Evolutionary conservation across 441 rosid species (phyloP).

Genomic region (Manihot esculenta): DNA sequence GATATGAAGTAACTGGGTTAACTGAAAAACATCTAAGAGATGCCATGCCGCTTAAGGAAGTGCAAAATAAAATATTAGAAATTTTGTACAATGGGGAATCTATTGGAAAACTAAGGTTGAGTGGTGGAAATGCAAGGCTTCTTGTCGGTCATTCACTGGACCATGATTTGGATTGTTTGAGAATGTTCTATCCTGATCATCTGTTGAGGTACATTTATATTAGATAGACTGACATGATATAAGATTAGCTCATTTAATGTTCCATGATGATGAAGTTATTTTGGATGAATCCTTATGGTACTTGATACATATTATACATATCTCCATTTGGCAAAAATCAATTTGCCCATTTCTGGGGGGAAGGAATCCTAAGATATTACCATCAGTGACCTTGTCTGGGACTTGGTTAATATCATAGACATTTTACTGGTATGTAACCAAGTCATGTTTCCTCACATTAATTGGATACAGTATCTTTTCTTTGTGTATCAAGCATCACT

Average conservation of each 20-base stretch:
- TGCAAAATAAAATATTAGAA: slow-evolving; percentile 37
- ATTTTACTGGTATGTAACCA: neutral
- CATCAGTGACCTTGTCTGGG: neutral
- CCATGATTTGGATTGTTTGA: slow-evolving; percentile 62
- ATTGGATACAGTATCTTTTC: neutral
- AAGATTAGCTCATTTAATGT: neutral
- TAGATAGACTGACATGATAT: neutral
- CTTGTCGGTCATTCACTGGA: slow-evolving; percentile 72
- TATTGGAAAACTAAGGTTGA: slow-evolving; percentile 25
- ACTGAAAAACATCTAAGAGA: slow-evolving; percentile 60
- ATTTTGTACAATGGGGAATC: slow-evolving; percentile 57
- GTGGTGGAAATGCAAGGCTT: slow-evolving; percentile 55
- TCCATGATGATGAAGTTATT: neutral
- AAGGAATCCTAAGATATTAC: neutral
- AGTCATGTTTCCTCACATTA: neutral
- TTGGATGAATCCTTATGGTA: neutral
- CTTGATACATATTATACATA: neutral
- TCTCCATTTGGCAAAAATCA: neutral
- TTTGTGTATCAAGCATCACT: neutral
- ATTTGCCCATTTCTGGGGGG: slow-evolving; percentile 10
- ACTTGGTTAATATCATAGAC: neutral
- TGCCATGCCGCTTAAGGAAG: slow-evolving; percentile 53
- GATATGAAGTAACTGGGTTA: slow-evolving; percentile 66
- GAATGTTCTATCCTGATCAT: slow-evolving; percentile 55
- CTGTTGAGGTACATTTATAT: slow-evolving; percentile 50